Evolutionary conservation across 108 stramenopile species (phyloP), one percentile per base, ranked within the genome.

Genomic region (Pseudonitzschia delicatissima): DNA sequence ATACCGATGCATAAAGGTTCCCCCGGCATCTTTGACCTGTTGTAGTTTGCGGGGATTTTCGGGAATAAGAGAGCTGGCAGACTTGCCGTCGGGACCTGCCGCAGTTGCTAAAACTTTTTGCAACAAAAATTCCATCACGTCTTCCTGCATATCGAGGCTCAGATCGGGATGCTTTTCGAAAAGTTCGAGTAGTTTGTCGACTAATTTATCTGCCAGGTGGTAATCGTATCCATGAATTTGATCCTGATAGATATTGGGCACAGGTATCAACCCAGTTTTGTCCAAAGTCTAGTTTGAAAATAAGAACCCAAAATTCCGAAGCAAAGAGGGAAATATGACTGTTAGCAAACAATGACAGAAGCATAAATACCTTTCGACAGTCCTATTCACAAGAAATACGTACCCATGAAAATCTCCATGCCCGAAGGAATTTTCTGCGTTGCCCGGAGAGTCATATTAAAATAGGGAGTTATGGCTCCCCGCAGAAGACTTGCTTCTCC

Each of bases 51-150:
- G 66, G 35, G 84, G 83, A 9, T 79, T 77, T 15, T 62, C 76
- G 0, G 90, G 89, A 63, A 91, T 73, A 17, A 91, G 69, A 1
- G 83, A 84, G 29, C 80, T 62, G 31, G 85, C 77, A 18, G 81
- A 78, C 47, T 77, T 78, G 8, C 84, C 84, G 28, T 81, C 72
- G 39, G 66, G 71, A 44, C 85, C 85, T 6, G 81, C 81, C 15
- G 78, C 81, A n/a, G 73, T 69, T 55, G 77, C 77, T 44, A 91
- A 53, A 0, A 91, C 75, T 58, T 87, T 78, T 7, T 84, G 71
- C 34, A 86, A 67, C 48, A 91, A 68, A 74, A 91, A 91, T 25
- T 86, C 90, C 36, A 86, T 64, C 4, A 91, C 66, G 44, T 87
- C 85, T 20, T 82, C 76, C 26, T 85, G 64, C 23, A 79, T 64